Evolutionary conservation across 306 rosid species (phyloP).

Genomic region (Pterocarpus santalinus): DNA sequence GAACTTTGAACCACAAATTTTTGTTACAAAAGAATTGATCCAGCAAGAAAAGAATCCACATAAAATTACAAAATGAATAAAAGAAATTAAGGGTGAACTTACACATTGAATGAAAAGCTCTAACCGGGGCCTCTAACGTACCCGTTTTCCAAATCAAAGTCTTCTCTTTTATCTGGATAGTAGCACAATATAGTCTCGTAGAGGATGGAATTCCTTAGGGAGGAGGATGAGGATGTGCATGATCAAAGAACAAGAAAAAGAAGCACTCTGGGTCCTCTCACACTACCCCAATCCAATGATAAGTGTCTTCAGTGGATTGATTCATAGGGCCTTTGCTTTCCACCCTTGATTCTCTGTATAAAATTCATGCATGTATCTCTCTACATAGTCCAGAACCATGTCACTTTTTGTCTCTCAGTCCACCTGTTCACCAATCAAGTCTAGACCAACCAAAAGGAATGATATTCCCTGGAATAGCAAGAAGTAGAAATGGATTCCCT

Average conservation of each 20-base stretch:
- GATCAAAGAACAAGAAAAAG: conserved; percentile 36
- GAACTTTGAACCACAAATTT: conserved; percentile 51
- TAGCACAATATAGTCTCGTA: conserved; percentile 27
- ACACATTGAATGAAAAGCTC: conserved; percentile 50
- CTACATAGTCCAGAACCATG: conserved; percentile 32
- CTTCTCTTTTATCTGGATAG: conserved; percentile 31
- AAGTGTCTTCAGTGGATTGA: conserved; percentile 8
- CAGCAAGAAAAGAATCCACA: conserved; percentile 57
- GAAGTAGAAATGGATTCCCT: conserved; percentile 98
- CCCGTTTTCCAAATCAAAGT: conserved; percentile 36
- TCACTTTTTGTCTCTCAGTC: conserved; percentile 52
- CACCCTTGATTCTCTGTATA: conserved; percentile 44
- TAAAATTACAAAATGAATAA: conserved; percentile 52
- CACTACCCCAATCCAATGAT: neutral
- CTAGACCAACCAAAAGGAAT: conserved; percentile 90
- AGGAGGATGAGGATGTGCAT: conserved; percentile 36
- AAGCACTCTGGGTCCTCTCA: conserved; percentile 25
- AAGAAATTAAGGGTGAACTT: conserved; percentile 35
- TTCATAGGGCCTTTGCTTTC: conserved; percentile 27
- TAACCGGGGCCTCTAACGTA: conserved; percentile 36
- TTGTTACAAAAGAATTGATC: conserved; percentile 79
- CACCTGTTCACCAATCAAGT: conserved; percentile 93
- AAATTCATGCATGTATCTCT: conserved; percentile 23
- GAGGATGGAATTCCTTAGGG: conserved; percentile 33
- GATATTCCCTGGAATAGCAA: conserved; percentile 93